Evolutionary conservation across 2,329 filamentous ascomycete genomes (phyloP).

Genomic region (Aphanocladium album): DNA sequence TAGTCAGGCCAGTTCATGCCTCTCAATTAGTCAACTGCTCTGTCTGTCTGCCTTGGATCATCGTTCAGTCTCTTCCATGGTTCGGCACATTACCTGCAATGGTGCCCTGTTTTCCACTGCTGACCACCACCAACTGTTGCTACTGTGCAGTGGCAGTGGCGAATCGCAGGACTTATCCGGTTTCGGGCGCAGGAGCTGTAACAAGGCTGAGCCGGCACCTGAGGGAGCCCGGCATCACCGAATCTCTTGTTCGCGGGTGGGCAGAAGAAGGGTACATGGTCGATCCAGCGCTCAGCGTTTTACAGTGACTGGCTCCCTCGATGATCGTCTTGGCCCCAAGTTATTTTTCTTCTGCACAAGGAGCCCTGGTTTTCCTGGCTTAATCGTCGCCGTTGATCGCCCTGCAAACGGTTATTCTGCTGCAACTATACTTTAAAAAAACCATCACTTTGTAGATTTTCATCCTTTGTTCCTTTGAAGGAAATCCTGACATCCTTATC

Average conservation of each 20-base stretch:
- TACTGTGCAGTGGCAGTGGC: background rate
- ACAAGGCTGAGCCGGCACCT: background rate
- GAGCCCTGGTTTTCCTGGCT: background rate
- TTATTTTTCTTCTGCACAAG: background rate
- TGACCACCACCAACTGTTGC: background rate
- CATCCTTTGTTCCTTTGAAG: too few species aligned
- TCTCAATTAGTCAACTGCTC: background rate
- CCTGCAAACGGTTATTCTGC: too few species aligned
- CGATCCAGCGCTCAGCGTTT: background rate
- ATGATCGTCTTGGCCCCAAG: background rate
- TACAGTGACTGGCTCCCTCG: background rate
- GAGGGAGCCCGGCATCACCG: background rate
- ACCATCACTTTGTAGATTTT: too few species aligned
- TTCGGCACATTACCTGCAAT: background rate
- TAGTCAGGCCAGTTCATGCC: background rate
- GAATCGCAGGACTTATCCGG: background rate
- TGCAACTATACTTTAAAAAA: too few species aligned
- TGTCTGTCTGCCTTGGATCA: background rate
- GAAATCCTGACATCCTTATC: too few species aligned
- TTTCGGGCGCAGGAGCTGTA: background rate
- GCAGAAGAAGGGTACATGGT: background rate
- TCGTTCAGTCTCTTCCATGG: background rate
- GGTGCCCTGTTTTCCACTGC: background rate
- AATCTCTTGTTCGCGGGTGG: background rate
- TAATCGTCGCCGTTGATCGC: too few species aligned